A percentile compares a stretch with the other conserved stretches of the same genome.
phyloP scores from a whole-genome alignment of 305 asterid genomes.

The Plantago rigida region DNA sequence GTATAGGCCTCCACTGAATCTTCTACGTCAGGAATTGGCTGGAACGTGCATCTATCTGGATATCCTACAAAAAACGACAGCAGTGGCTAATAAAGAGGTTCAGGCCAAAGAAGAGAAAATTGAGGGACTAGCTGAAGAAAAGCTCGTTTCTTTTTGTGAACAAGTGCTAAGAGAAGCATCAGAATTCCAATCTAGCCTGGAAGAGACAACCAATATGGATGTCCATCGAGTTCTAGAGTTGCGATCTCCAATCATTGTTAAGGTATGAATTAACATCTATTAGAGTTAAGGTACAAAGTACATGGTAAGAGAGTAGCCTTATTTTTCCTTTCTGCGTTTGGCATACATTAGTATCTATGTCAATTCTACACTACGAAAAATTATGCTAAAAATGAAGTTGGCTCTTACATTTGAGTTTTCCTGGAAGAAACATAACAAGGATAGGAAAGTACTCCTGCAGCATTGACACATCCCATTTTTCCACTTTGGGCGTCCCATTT shows the following conservation, averaged over 20 bases:
- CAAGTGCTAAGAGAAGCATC: conserved; percentile 89
- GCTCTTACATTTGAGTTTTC: neutral
- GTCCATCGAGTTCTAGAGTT: conserved; percentile 81
- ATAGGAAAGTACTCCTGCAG: neutral
- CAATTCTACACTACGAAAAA: neutral
- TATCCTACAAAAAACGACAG: conserved; percentile 77
- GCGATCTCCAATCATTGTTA: conserved; percentile 83
- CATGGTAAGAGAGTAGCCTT: no score
- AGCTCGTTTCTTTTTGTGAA: conserved; percentile 76
- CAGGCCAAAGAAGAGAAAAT: conserved; percentile 50
- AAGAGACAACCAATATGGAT: conserved; percentile 69
- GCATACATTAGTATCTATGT: neutral
- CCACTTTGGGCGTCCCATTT: neutral
- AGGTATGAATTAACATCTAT: conserved; percentile 39
- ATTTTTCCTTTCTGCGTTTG: no score
- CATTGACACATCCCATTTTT: neutral
- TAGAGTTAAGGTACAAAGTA: neutral
- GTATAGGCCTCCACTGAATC: conserved; percentile 83
- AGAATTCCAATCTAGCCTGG: conserved; percentile 81
- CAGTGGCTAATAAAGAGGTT: conserved; percentile 36
- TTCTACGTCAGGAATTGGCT: conserved; percentile 95
- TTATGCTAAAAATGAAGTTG: neutral
- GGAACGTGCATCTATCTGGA: conserved; percentile 90
- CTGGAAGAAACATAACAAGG: neutral
- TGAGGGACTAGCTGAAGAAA: conserved; percentile 74